These are phyloP conservation scores for Rhizopus arrhizus DNA, from an alignment of 371 early-diverging fungal genomes.

Conservation along the genomic window DNA sequence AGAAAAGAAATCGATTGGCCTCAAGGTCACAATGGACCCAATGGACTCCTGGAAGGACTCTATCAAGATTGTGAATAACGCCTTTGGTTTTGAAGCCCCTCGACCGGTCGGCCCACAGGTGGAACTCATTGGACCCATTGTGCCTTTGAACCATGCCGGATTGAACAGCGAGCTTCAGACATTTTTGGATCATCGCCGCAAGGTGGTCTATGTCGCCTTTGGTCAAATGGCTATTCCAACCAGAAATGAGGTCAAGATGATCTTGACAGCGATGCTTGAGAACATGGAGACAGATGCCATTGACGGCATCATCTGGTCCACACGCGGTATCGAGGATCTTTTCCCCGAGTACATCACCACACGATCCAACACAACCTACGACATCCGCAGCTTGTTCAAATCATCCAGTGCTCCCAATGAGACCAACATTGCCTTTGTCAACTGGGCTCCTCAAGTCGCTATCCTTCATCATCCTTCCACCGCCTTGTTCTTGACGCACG, in stretches of 20 bases:
- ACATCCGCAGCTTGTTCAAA: constrained; percentile 1
- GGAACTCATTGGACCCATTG: constrained; percentile 37
- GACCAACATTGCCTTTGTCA: constrained; percentile 11
- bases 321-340: background rate
- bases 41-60: constrained; percentile 1
- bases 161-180: constrained; percentile 11
- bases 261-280: constrained; percentile 29
- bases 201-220: constrained; percentile 46
- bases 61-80: constrained; percentile 29
- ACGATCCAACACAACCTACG: constrained; percentile 8
- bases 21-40: background rate
- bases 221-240: constrained; percentile 29
- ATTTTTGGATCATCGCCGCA: constrained; percentile 24
- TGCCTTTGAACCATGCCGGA: constrained; percentile 21
- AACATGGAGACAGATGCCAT: constrained; percentile 18
- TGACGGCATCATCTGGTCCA: constrained; percentile 45
- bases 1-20: background rate
- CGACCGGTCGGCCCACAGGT: constrained; percentile 39
- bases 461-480: constrained; percentile 38
- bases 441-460: constrained; percentile 48
- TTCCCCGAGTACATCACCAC: constrained; percentile 20
- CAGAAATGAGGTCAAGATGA: constrained; percentile 8
- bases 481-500: constrained; percentile 37
- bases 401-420: background rate
- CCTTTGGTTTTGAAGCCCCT: constrained; percentile 30